These are phyloP conservation scores for Salicornia ramosissima DNA, from an alignment of 148 eudicot genomes.

Conservation along the genomic window DNA sequence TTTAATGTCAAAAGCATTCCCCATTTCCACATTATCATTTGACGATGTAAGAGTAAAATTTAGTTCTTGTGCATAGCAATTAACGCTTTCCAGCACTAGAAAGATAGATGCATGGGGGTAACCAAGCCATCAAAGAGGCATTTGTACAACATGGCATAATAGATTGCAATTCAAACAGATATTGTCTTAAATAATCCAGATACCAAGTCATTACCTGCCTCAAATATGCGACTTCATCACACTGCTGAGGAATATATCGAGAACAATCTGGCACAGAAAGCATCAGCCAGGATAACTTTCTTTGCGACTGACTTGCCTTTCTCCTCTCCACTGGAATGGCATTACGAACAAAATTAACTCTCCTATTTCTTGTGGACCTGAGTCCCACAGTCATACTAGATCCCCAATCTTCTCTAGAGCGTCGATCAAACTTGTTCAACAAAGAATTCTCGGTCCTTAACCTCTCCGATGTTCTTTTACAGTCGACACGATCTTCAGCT, in stretches of 20 bases:
- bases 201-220: constrained; percentile 59
- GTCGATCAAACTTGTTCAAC: constrained; percentile 37
- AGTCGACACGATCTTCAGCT: constrained; percentile 30
- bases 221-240: constrained; percentile 87
- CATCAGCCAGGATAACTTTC: constrained; percentile 79
- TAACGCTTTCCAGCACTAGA: not conserved
- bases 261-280: constrained; percentile 66
- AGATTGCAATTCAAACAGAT: not conserved
- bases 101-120: not conserved
- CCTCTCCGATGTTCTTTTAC: constrained; percentile 34
- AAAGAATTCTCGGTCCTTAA: constrained; percentile 34
- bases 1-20: not conserved
- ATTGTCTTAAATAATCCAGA: not conserved
- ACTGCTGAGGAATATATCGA: constrained; percentile 83
- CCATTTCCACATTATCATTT: not conserved
- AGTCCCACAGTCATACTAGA: constrained; percentile 51
- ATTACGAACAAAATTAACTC: constrained; percentile 53
- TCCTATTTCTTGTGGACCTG: constrained; percentile 75
- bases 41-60: not conserved
- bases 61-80: not conserved
- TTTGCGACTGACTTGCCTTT: constrained; percentile 54
- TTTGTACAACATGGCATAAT: not conserved
- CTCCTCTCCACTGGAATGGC: constrained; percentile 47
- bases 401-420: constrained; percentile 46
- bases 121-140: not conserved